These are phyloP conservation scores for Adansonia rubrostipa DNA, from an alignment of 441 rosid genomes.

Conservation along the genomic window DNA sequence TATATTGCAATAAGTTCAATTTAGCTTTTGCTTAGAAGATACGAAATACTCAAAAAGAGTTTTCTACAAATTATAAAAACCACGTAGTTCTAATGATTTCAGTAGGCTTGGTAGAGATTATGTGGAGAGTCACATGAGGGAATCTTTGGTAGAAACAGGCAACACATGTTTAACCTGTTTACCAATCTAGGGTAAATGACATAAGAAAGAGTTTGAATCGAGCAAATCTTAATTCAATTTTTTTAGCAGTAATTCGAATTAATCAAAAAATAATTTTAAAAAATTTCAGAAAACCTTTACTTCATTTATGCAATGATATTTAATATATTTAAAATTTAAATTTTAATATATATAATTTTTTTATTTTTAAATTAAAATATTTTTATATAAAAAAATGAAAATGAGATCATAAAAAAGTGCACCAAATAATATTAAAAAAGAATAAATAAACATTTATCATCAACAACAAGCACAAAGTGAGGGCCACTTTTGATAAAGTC, in stretches of 20 bases:
- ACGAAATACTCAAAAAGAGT: conserved; percentile 4
- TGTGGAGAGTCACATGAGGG: conserved; percentile 5
- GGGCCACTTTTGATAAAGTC: conserved; percentile 19
- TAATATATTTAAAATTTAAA: neutral
- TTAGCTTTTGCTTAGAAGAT: neutral
- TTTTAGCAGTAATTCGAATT: no score
- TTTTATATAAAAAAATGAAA: neutral
- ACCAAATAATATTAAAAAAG: neutral
- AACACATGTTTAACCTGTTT: conserved; percentile 8
- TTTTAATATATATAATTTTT: neutral
- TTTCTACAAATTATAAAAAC: neutral
- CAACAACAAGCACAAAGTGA: conserved; percentile 20
- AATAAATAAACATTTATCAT: conserved; percentile 4
- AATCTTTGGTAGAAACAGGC: neutral
- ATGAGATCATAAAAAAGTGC: neutral
- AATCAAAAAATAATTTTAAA: no score
- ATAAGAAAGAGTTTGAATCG: neutral
- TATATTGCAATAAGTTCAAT: neutral
- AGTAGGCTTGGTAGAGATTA: neutral
- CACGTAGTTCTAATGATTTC: neutral
- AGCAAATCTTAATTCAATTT: neutral
- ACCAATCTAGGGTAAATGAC: neutral
- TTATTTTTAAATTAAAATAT: no score
- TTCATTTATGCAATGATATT: no score
- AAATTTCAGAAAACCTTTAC: no score